Conservation (phyloP, 768 basidiomycete genomes). For the Leccinellum rugosiceps region DNA sequence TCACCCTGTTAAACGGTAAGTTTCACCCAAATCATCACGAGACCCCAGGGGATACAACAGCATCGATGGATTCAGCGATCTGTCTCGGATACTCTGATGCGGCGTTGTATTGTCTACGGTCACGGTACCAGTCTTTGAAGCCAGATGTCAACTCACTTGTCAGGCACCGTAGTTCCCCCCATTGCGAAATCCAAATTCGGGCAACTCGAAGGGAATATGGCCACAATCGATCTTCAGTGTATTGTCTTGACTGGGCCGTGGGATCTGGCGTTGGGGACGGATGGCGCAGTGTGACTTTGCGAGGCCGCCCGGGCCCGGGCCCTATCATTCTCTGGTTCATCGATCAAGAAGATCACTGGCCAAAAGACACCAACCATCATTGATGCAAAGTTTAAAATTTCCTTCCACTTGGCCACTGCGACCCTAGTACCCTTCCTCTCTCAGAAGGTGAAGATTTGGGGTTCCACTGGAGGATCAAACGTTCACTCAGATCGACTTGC, state of each 20-base stretch:
- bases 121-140: neutral
- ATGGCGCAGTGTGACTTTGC: no score
- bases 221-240: constrained; percentile 49
- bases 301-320: no score
- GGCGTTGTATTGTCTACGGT: neutral
- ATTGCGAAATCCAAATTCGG: neutral
- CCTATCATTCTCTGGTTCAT: no score
- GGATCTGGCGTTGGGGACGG: constrained; percentile 30
- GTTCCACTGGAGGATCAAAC: no score
- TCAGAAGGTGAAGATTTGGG: no score
- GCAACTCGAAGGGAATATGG: constrained; percentile 11
- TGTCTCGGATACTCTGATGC: constrained; percentile 6
- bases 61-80: constrained; percentile 45
- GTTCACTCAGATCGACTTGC: no score
- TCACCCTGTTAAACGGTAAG: constrained; percentile 47
- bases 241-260: constrained; percentile 44
- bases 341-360: no score
- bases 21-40: constrained; percentile 42
- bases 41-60: constrained; percentile 30
- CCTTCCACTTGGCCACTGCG: no score
- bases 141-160: constrained; percentile 26
- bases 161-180: constrained; percentile 26
- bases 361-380: no score
- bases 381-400: no score
- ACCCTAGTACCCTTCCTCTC: no score